Evolutionary conservation across 768 basidiomycete genomes (phyloP), one percentile per base, ranked within the genome.

Genomic region (Tricholoma furcatifolium): DNA sequence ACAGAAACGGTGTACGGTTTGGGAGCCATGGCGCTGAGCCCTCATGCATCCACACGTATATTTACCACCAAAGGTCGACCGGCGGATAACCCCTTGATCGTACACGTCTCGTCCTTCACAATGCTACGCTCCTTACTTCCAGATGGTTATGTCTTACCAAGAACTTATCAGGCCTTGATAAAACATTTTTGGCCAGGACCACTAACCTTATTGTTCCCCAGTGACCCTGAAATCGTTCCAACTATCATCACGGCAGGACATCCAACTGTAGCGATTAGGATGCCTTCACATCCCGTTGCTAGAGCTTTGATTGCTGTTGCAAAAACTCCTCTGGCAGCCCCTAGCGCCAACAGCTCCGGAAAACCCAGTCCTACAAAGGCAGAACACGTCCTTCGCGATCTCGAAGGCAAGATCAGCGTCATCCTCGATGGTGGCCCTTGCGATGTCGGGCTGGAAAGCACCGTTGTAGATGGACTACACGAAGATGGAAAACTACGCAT

Each of bases 1-100:
- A 98, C 97, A 27, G 97, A 99, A 70, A 98, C 97, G 0, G 97
- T 99, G 10, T 99, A 98, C 69, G 97, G 97, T 1, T 83, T 99
- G n/a, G 97, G 91, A 24, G 97, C 93, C 0, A 71, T 85, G 18
- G 93, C 96, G 0, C 71, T 93, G 41, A 73, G 83, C 60, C 57
- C 79, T 7, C 57, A 69, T 14, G 93, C 95, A 2, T 80, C 83
- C 5, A 64, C 77, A 2, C 79, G 78, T 60, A 94, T 99, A 61
- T 99, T 93, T 69, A 68, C 79, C 15, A 88, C 88, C 46, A 99
- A 99, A 64, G 91, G 93, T 35, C 81, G 97, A 48, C 97, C 97
- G 6, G 73, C 88, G 4, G 97, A 99, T 69, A 99, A 99, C 69
- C 97, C 97, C 1, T 79, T 99, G 49, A 99, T 99, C 76, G 90